Evolutionary conservation across 352 stramenopile species (phyloP).

Genomic region (Bremia lactucae): DNA sequence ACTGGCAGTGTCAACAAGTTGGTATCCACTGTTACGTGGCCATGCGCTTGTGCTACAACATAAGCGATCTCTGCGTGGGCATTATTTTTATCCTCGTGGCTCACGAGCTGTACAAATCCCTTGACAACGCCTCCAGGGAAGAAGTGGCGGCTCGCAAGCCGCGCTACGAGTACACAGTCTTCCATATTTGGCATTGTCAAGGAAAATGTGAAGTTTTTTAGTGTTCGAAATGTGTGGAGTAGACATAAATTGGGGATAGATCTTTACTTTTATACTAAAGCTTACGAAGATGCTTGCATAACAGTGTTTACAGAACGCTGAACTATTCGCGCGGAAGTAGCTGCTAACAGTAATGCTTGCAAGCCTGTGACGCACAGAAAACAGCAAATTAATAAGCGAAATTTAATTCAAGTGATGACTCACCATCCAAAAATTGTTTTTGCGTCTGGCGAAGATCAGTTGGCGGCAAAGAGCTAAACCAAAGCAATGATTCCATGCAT

Average conservation of each 20-base stretch:
- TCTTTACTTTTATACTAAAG: too few relatives aligned
- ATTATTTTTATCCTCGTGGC: slow-evolving; percentile 15
- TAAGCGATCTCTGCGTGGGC: slow-evolving; percentile 31
- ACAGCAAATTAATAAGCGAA: not conserved
- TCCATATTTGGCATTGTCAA: not conserved
- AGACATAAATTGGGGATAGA: not conserved
- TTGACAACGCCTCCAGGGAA: slow-evolving; percentile 42
- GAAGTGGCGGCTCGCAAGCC: slow-evolving; percentile 41
- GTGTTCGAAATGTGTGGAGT: not conserved
- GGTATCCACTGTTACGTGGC: slow-evolving; percentile 81
- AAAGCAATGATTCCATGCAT: slow-evolving; percentile 31
- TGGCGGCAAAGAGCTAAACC: slow-evolving; percentile 66
- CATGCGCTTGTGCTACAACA: slow-evolving; percentile 52
- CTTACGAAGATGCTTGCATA: too few relatives aligned
- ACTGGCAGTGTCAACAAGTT: slow-evolving; percentile 90
- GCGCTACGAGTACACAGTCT: slow-evolving; percentile 19
- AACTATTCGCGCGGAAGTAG: slow-evolving; percentile 18
- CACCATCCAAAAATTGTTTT: slow-evolving; percentile 47
- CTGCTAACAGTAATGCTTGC: slow-evolving; percentile 27
- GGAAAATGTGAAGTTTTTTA: not conserved
- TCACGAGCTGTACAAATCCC: slow-evolving; percentile 37
- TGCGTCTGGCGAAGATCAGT: slow-evolving; percentile 52
- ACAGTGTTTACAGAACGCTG: slow-evolving; percentile 16
- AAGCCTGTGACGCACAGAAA: slow-evolving; percentile 12
- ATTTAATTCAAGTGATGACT: slow-evolving; percentile 2